phyloP scores from a whole-genome alignment of 2,329 filamentous ascomycete species.

The Teratosphaeria nubilosa region DNA sequence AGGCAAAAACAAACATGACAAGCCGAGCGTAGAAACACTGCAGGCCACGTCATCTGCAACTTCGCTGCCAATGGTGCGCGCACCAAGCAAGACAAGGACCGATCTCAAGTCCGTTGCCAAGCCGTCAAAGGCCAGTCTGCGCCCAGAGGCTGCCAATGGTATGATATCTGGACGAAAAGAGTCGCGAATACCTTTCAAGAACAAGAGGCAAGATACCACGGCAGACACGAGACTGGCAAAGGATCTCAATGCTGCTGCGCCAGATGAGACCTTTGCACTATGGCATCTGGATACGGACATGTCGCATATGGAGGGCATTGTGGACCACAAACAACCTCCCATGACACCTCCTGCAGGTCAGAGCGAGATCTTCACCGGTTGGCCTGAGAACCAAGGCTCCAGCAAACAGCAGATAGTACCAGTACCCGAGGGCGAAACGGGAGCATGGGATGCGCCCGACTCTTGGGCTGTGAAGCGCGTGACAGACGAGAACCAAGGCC shows the following conservation, averaged over 20 bases:
- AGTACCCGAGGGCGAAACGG: slow-evolving; percentile 23
- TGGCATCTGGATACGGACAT: slow-evolving; percentile 82
- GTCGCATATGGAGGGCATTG: slow-evolving; percentile 81
- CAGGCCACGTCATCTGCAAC: slow-evolving; percentile 32
- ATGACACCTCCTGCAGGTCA: slow-evolving; percentile 52
- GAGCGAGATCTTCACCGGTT: slow-evolving; percentile 38
- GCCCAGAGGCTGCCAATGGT: slow-evolving; percentile 5
- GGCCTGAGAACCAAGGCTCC: slow-evolving; percentile 30
- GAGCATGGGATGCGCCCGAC: slow-evolving; percentile 86
- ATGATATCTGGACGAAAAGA: slow-evolving; percentile 11
- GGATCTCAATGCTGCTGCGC: slow-evolving; percentile 29
- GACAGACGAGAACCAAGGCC: slow-evolving; percentile 52
- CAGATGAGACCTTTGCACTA: slow-evolving; percentile 35
- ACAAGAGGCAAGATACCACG: slow-evolving; percentile 34
- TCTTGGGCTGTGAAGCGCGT: slow-evolving; percentile 83
- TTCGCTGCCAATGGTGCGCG: slow-evolving; percentile 17
- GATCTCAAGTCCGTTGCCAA: slow-evolving; percentile 19
- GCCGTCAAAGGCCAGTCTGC: slow-evolving; percentile 10
- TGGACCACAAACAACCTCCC: slow-evolving; percentile 52
- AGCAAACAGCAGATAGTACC: slow-evolving; percentile 5
- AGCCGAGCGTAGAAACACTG: slow-evolving; percentile 28
- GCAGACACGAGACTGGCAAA: slow-evolving; percentile 33
- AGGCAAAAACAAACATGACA: slow-evolving; percentile 37
- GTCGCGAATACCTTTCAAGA: slow-evolving; percentile 46
- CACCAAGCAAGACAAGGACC: slow-evolving; percentile 8